Evolutionary conservation across 495 filamentous ascomycete genomes (phyloP).

Genomic region (Aspergillus bertholletiae): DNA sequence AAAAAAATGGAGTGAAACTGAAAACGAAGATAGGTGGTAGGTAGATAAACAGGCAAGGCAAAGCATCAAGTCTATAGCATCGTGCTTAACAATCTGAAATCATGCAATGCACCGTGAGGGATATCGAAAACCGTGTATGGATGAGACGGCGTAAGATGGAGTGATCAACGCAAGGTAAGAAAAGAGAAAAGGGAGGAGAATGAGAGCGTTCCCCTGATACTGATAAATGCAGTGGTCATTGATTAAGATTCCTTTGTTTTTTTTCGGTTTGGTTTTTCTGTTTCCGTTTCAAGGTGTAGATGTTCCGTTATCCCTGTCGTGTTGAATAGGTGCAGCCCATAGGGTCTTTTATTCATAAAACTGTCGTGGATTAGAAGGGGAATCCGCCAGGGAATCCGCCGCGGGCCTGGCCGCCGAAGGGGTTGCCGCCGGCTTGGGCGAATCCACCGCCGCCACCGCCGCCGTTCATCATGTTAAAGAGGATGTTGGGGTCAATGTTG

Average conservation of each 20-base stretch:
- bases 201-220: not conserved
- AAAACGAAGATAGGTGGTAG: not conserved
- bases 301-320: not conserved
- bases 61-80: slow-evolving; percentile 9
- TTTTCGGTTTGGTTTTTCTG: not conserved
- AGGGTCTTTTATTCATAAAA: not conserved
- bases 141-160: slow-evolving; percentile 1
- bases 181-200: not conserved
- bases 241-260: not conserved
- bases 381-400: slow-evolving; percentile 41
- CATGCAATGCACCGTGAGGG: slow-evolving; percentile 10
- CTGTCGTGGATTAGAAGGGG: slow-evolving; percentile 29
- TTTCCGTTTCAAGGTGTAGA: not conserved
- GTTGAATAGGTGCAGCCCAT: not conserved
- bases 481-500: slow-evolving; percentile 53
- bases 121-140: slow-evolving; percentile 2
- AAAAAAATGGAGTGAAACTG: slow-evolving; percentile 5
- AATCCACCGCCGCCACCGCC: slow-evolving; percentile 41
- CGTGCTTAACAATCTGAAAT: slow-evolving; percentile 8
- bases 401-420: slow-evolving; percentile 33
- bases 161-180: slow-evolving; percentile 15
- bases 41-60: slow-evolving; percentile 4
- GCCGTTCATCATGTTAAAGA: slow-evolving; percentile 55
- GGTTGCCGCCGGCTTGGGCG: slow-evolving; percentile 40
- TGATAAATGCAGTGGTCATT: not conserved